phyloP scores from a whole-genome alignment of 23 red algal genomes.

The Gracilaria caudata region DNA sequence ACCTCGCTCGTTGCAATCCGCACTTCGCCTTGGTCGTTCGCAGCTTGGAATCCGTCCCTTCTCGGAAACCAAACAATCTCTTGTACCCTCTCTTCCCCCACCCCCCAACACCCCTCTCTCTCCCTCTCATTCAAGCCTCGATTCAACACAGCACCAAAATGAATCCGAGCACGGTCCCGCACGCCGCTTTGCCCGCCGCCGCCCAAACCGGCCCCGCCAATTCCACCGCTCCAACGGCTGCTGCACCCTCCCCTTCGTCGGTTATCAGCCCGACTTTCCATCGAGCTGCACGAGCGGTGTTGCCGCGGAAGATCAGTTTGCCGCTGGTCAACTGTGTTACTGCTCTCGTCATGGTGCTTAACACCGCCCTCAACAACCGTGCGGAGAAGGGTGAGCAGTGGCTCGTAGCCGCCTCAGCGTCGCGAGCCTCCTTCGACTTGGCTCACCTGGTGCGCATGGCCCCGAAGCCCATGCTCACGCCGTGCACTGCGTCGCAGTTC shows the following conservation, averaged over 20 bases:
- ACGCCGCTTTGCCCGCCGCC: neutral
- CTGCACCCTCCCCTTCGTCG: neutral
- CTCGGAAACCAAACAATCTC: neutral
- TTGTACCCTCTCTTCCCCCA: neutral
- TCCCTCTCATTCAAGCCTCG: neutral
- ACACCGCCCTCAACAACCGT: constrained; percentile 1
- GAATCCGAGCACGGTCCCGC: constrained; percentile 1
- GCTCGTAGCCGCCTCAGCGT: constrained; percentile 13
- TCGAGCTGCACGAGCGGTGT: neutral
- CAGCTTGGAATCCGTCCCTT: too few relatives aligned
- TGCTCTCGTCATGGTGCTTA: neutral
- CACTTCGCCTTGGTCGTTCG: too few relatives aligned
- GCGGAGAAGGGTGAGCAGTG: constrained; percentile 10
- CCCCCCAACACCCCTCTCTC: neutral
- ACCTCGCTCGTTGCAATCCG: too few relatives aligned
- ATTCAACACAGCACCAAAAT: neutral
- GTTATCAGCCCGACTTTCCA: neutral
- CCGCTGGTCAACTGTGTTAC: constrained; percentile 5
- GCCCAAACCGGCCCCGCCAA: neutral
- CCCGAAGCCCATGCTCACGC: neutral
- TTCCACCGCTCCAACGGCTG: neutral
- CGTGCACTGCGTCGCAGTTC: neutral
- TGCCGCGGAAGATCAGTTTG: neutral
- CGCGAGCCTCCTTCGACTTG: constrained; percentile 12
- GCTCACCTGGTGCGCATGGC: neutral